A percentile compares a stretch with the other conserved stretches of the same genome.
phyloP scores from a whole-genome alignment of 108 stramenopile species.

The Nannochloropsis salina region DNA sequence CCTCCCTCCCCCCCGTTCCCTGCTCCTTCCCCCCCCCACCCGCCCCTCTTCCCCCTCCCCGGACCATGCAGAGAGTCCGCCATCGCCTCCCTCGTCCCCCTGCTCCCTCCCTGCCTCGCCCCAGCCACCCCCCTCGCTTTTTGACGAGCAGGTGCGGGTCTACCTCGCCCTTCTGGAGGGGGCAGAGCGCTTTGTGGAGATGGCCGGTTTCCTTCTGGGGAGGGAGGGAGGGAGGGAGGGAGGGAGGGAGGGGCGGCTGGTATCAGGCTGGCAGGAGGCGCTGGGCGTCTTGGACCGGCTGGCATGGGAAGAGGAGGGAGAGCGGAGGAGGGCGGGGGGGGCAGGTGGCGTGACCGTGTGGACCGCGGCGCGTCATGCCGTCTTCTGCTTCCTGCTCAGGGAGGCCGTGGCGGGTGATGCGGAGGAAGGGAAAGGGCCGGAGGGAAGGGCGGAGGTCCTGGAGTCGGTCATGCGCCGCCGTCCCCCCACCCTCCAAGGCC shows the following conservation, averaged over 20 bases:
- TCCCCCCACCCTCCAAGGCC: background rate
- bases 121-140: background rate
- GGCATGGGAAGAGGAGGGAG: background rate
- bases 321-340: too few species aligned
- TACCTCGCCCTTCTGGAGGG: background rate
- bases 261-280: background rate
- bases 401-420: background rate
- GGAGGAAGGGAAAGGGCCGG: background rate
- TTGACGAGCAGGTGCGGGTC: background rate
- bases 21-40: too few species aligned
- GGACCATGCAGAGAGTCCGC: too few species aligned
- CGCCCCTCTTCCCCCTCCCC: too few species aligned
- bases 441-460: background rate
- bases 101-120: background rate
- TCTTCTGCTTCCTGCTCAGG: background rate
- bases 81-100: background rate
- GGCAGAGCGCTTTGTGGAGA: background rate
- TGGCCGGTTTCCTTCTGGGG: background rate
- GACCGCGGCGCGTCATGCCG: background rate
- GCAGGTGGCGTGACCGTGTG: background rate
- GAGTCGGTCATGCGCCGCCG: background rate
- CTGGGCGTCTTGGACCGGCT: background rate
- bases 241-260: background rate
- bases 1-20: background rate
- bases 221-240: conserved; percentile 10